Conservation (phyloP, 2,329 filamentous ascomycete genomes). For the Bretziella fagacearum region DNA sequence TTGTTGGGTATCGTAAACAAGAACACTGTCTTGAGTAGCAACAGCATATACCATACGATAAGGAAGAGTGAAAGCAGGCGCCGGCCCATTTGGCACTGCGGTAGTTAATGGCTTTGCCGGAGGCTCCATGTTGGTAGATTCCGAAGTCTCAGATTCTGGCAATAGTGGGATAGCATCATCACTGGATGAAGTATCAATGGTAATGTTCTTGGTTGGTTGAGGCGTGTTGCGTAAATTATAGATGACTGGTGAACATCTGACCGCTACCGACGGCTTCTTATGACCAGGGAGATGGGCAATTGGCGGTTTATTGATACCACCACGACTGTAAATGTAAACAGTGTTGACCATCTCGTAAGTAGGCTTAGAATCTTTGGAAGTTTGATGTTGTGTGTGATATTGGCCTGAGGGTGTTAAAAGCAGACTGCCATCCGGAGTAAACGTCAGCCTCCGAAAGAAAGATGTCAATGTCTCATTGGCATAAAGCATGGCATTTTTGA, state of each 20-base stretch:
- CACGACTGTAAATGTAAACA: slow-evolving; percentile 93
- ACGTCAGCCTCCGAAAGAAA: slow-evolving; percentile 86
- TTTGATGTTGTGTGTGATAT: slow-evolving; percentile 64
- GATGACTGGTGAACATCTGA: slow-evolving; percentile 80
- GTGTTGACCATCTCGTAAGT: slow-evolving; percentile 86
- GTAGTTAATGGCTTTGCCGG: slow-evolving; percentile 46
- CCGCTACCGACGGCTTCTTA: slow-evolving; percentile 93
- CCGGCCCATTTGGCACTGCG: slow-evolving; percentile 38
- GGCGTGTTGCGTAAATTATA: slow-evolving; percentile 60
- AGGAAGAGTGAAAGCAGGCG: slow-evolving; percentile 63
- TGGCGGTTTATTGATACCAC: slow-evolving; percentile 90
- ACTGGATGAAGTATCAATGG: slow-evolving; percentile 77
- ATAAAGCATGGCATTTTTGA: slow-evolving; percentile 79
- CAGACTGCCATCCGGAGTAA: slow-evolving; percentile 86
- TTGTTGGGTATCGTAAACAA: slow-evolving; percentile 95
- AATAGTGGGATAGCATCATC: slow-evolving; percentile 72
- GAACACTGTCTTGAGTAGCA: slow-evolving; percentile 85
- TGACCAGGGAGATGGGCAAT: slow-evolving; percentile 90
- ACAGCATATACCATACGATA: slow-evolving; percentile 96
- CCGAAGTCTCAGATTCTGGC: slow-evolving; percentile 38
- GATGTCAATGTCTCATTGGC: slow-evolving; percentile 94
- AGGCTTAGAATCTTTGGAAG: slow-evolving; percentile 49
- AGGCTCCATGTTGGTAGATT: slow-evolving; percentile 65
- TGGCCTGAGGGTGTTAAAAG: slow-evolving; percentile 90
- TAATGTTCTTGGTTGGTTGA: slow-evolving; percentile 69